These are phyloP conservation scores for Heracleum sosnowskyi DNA, from an alignment of 129 eudicot species.

Conservation along the genomic window DNA sequence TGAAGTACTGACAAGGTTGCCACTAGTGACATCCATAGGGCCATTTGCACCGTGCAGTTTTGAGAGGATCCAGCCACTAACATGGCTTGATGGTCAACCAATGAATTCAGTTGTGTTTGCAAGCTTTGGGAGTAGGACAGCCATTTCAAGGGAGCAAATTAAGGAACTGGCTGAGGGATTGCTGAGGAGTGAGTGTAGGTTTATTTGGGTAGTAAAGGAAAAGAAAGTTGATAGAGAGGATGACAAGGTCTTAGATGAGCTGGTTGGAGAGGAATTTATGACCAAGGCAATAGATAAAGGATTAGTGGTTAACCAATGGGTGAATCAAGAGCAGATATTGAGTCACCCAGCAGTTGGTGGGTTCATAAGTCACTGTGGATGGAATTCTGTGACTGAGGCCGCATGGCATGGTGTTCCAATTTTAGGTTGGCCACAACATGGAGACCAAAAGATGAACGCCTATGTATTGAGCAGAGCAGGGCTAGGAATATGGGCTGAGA, in stretches of 20 bases:
- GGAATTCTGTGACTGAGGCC: slow-evolving; percentile 51
- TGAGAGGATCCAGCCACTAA: slow-evolving; percentile 10
- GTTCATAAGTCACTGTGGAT: slow-evolving; percentile 42
- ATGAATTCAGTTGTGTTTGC: slow-evolving; percentile 25
- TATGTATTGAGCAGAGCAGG: slow-evolving; percentile 14
- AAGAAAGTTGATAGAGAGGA: slow-evolving; percentile 21
- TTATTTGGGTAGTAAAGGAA: slow-evolving; percentile 22
- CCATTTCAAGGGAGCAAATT: slow-evolving; percentile 27
- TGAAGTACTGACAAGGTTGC: slow-evolving; percentile 4
- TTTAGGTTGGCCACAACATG: slow-evolving; percentile 49
- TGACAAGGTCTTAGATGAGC: slow-evolving; percentile 6
- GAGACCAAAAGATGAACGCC: slow-evolving; percentile 34
- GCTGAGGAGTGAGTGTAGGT: slow-evolving; percentile 16
- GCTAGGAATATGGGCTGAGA: slow-evolving; percentile 22
- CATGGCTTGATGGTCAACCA: slow-evolving; percentile 31
- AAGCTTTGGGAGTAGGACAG: slow-evolving; percentile 44
- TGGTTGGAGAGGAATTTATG: slow-evolving; percentile 16
- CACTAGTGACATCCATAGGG: slow-evolving; percentile 16
- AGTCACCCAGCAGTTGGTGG: slow-evolving; percentile 36
- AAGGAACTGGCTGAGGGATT: slow-evolving; percentile 23
- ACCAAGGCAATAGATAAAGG: slow-evolving; percentile 22
- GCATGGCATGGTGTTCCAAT: slow-evolving; percentile 35
- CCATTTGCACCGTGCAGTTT: slow-evolving; percentile 11
- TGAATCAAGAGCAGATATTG: slow-evolving; percentile 35
- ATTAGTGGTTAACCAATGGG: slow-evolving; percentile 44